A percentile compares a stretch with the other conserved stretches of the same genome.
Evolutionary conservation across 352 stramenopile genomes (phyloP).

Genomic region (Phytopythium sindhum): DNA sequence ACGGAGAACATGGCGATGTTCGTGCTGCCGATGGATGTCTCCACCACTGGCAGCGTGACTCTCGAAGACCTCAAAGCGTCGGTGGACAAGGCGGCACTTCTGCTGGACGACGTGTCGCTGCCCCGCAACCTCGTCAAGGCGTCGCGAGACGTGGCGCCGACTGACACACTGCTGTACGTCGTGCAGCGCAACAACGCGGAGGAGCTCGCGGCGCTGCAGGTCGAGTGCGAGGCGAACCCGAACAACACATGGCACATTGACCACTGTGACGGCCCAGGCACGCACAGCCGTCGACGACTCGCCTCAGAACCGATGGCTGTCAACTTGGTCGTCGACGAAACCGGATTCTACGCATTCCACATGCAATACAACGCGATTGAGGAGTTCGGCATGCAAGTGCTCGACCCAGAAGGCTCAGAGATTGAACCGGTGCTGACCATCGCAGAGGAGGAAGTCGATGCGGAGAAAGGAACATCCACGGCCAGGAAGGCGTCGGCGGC

Average conservation of each 20-base stretch:
- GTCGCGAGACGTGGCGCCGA: conserved; percentile 34
- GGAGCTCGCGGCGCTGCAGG: conserved; percentile 25
- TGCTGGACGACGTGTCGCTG: conserved; percentile 39
- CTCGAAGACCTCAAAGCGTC: conserved; percentile 24
- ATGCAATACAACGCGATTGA: conserved; percentile 47
- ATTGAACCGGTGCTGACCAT: conserved; percentile 17
- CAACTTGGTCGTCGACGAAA: conserved; percentile 33
- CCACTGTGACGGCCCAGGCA: conserved; percentile 36
- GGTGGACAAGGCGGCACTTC: conserved; percentile 12
- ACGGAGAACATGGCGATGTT: conserved; percentile 45
- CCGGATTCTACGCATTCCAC: conserved; percentile 37
- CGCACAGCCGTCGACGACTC: conserved; percentile 23
- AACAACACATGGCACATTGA: conserved; percentile 48
- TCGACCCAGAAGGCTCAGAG: conserved; percentile 15
- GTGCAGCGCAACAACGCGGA: conserved; percentile 48
- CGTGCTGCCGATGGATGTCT: conserved; percentile 28
- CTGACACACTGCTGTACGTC: conserved; percentile 36
- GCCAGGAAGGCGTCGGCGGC: conserved; percentile 19
- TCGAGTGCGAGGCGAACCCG: conserved; percentile 32
- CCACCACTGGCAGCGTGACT: conserved; percentile 11
- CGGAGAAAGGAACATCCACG: conserved; percentile 11
- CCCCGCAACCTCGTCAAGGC: conserved; percentile 40
- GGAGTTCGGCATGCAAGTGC: conserved; percentile 39
- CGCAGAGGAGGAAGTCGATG: conserved; percentile 15
- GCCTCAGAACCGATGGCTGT: conserved; percentile 29